Conservation (phyloP, 371 early-diverging fungal species). For the Mortierella sp. region DNA sequence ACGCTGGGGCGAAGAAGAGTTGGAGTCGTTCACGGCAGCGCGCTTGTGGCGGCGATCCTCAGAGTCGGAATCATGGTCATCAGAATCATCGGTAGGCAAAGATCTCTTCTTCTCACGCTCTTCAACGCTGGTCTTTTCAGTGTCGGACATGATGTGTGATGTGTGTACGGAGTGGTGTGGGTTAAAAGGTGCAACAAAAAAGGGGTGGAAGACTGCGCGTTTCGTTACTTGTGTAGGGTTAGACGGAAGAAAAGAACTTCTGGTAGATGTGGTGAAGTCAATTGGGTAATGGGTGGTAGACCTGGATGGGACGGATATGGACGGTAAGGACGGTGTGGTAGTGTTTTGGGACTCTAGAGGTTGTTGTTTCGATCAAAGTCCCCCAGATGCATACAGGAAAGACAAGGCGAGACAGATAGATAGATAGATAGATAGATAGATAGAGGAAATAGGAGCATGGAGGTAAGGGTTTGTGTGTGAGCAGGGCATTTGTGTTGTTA, state of each 20-base stretch:
- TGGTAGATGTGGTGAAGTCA: conserved; percentile 18
- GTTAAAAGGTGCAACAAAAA: too few relatives aligned
- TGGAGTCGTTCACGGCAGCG: conserved; percentile 54
- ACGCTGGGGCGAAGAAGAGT: conserved; percentile 56
- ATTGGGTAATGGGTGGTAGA: too few relatives aligned
- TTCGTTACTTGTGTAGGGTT: conserved; percentile 9
- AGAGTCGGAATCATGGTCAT: conserved; percentile 53
- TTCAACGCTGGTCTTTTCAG: conserved; percentile 47
- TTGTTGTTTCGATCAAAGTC: not conserved
- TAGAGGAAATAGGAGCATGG: conserved; percentile 15
- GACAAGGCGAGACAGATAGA: not conserved
- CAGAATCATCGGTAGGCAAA: conserved; percentile 53
- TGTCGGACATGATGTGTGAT: conserved; percentile 50
- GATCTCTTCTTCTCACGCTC: conserved; percentile 58
- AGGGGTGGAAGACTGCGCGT: not conserved
- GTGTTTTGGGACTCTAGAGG: conserved; percentile 10
- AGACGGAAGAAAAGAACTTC: conserved; percentile 17
- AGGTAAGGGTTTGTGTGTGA: conserved; percentile 43
- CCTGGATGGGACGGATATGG: conserved; percentile 23
- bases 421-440: conserved; percentile 3
- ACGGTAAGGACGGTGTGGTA: conserved; percentile 25
- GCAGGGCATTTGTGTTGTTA: conserved; percentile 25
- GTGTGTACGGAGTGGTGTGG: not conserved
- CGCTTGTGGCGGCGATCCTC: conserved; percentile 57
- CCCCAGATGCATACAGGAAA: not conserved